Conservation (phyloP, 371 early-diverging fungal genomes). For the Capillidium heterosporum region DNA sequence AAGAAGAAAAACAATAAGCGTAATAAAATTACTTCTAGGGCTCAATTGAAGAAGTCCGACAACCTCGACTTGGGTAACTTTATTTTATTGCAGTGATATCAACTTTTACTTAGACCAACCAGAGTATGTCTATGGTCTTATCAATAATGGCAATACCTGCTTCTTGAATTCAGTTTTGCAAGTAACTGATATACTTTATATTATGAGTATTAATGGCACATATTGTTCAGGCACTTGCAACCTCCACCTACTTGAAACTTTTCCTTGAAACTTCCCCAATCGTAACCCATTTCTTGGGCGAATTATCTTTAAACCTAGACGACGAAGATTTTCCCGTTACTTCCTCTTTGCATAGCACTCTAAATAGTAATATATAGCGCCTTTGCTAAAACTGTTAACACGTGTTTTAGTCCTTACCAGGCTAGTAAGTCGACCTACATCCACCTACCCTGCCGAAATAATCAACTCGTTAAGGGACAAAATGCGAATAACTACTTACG, state of each 20-base stretch:
- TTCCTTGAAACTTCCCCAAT: constrained; percentile 14
- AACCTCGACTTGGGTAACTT: neutral
- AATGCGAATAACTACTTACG: constrained; percentile 18
- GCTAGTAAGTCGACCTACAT: neutral
- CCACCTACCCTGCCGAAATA: neutral
- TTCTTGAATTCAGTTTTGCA: constrained; percentile 85
- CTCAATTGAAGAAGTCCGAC: neutral
- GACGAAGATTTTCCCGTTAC: neutral
- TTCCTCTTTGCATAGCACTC: neutral
- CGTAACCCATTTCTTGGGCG: neutral
- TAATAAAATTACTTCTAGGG: neutral
- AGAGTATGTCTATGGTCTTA: constrained; percentile 37
- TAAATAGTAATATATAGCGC: neutral
- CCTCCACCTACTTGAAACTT: constrained; percentile 13
- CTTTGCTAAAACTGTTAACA: neutral
- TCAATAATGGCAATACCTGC: constrained; percentile 86
- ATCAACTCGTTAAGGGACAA: constrained; percentile 20
- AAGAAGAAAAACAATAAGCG: neutral
- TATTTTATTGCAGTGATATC: neutral
- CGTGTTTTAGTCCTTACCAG: neutral
- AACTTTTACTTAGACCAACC: neutral
- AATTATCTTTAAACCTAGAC: neutral
- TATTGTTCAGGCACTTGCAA: constrained; percentile 26
- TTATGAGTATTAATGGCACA: no score
- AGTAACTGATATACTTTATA: constrained; percentile 26